Base-by-base conservation (phyloP, 495 filamentous ascomycete species). In the Cenococcum geophilum region DNA sequence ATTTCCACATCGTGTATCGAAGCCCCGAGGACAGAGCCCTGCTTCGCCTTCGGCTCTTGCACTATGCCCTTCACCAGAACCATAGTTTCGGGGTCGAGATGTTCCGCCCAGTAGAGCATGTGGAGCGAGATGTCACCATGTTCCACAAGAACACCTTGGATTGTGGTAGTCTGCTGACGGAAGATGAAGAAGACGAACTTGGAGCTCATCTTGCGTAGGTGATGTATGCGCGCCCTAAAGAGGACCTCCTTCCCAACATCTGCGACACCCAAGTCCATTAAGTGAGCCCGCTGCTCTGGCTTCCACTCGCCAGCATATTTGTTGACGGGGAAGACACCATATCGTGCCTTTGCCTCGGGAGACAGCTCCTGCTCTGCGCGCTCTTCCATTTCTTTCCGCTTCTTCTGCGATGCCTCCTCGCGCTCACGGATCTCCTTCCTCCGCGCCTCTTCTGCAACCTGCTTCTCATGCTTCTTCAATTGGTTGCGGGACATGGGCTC, bases 131-230 rank as follows among this genome's bases (percentile, higher is more conserved):
- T 77, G 63, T 79, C 76, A 68, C 25, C 83, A 80, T 63, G 77
- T 75, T 68, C 85, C 82, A 56, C 85, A 77, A 66, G 89, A 37
- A 87, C 83, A 55, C 84, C 91, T 78, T 96, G 92, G 18, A 96
- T 84, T 25, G 89, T 86, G 70, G 84, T 82, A 52, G 85, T 83
- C 70, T 89, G 86, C 77, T 96, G 86, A 58, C 91, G 80, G 57
- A 97, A 81, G 74, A 93, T 89, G 69, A 97, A 80, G 76, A 97
- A 97, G 58, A 84, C 87, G 78, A 97, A 84, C 76, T 96, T 95
- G 61, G 90, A 87, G 65, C 89, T 89, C 77, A 97, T 89, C 62
- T 88, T 86, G 64, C 92, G 80, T 21, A 88, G 77, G 76, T 93
- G 95, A 72, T 96, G 90, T 25, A 97, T 78, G 75, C 89, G 87